These are phyloP conservation scores for Phytophthora kernoviae DNA, from an alignment of 352 stramenopile genomes.

Conservation along the genomic window DNA sequence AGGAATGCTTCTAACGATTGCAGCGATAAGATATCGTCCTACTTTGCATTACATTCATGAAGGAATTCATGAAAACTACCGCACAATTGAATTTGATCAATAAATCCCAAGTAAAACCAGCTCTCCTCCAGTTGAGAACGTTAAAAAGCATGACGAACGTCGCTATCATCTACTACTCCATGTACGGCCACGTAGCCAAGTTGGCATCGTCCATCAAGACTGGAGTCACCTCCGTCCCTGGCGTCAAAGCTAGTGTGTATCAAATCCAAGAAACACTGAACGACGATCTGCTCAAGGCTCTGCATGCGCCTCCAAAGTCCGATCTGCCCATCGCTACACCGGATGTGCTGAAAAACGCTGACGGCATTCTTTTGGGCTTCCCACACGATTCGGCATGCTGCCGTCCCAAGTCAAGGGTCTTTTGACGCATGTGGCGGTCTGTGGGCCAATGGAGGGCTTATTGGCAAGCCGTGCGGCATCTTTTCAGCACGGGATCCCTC, in stretches of 20 bases:
- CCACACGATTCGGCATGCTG: conserved; percentile 81
- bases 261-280: conserved; percentile 82
- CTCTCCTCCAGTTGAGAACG: too few relatives aligned
- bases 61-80: background rate
- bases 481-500: conserved; percentile 77
- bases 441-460: conserved; percentile 71
- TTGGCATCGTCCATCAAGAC: conserved; percentile 70
- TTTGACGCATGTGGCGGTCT: conserved; percentile 77
- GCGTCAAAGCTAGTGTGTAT: conserved; percentile 59
- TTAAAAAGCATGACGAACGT: conserved; percentile 68
- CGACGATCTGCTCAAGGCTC: conserved; percentile 70
- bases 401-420: conserved; percentile 85
- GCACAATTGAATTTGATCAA: conserved; percentile 11
- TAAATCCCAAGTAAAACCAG: background rate
- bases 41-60: too few relatives aligned
- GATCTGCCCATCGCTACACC: conserved; percentile 60
- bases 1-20: too few relatives aligned
- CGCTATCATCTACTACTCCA: conserved; percentile 81
- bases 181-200: conserved; percentile 82
- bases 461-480: conserved; percentile 79
- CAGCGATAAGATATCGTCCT: too few relatives aligned
- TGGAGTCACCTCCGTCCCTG: conserved; percentile 57
- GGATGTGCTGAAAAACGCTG: conserved; percentile 62
- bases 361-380: conserved; percentile 87
- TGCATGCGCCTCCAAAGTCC: conserved; percentile 70